Conservation (phyloP, 805 yeast species). For the Monosporozyma aquatica region DNA sequence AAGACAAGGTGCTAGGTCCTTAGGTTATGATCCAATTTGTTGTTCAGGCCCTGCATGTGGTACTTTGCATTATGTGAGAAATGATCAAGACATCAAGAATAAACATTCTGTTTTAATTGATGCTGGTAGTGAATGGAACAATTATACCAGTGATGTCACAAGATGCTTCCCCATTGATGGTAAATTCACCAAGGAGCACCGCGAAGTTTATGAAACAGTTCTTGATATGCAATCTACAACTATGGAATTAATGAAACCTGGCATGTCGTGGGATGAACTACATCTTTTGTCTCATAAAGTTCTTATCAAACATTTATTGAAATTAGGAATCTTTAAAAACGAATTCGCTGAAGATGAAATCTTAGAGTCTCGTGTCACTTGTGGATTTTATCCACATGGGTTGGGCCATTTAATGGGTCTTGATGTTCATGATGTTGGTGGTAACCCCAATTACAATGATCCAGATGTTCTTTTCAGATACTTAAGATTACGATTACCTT, state of each 20-base stretch:
- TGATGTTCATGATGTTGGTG: constrained; percentile 96
- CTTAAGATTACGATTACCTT: constrained; percentile 68
- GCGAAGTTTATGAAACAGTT: constrained; percentile 72
- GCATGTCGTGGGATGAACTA: constrained; percentile 74
- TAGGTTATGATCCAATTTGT: constrained; percentile 91
- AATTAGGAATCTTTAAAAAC: constrained; percentile 68
- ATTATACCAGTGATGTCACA: constrained; percentile 90
- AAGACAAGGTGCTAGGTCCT: constrained; percentile 85
- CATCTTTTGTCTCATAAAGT: constrained; percentile 75
- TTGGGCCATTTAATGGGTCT: constrained; percentile 88
- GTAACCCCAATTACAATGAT: constrained; percentile 77
- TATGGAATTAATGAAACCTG: constrained; percentile 69
- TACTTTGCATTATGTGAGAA: constrained; percentile 80
- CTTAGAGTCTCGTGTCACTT: constrained; percentile 58
- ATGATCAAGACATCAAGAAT: constrained; percentile 53
- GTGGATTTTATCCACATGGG: constrained; percentile 89
- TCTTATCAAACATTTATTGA: constrained; percentile 58
- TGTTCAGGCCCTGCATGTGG: constrained; percentile 90
- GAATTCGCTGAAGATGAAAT: constrained; percentile 53
- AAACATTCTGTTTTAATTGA: constrained; percentile 72
- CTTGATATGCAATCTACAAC: constrained; percentile 71
- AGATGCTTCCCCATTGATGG: constrained; percentile 91
- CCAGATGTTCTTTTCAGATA: constrained; percentile 66
- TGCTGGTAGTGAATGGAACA: constrained; percentile 96
- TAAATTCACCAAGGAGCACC: constrained; percentile 80